Evolutionary conservation across 371 early-diverging fungal genomes (phyloP).

Genomic region (Quaeritorhiza haematococci): DNA sequence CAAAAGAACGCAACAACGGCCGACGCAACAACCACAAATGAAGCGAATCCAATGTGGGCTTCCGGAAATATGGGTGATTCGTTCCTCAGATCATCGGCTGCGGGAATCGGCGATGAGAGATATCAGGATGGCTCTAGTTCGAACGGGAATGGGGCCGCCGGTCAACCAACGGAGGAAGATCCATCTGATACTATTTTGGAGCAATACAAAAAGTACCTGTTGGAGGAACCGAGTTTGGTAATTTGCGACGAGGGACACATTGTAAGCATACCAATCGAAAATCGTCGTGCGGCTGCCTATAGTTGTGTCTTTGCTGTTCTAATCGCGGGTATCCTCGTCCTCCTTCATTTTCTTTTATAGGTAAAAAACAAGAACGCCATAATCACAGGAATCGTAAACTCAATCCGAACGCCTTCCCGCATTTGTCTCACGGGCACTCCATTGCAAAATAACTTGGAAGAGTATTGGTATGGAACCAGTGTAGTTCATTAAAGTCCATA

Average conservation of each 20-base stretch:
- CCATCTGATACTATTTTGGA: not conserved
- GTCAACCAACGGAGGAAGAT: conserved; percentile 3
- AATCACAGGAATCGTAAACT: conserved; percentile 36
- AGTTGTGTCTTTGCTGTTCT: too few species aligned
- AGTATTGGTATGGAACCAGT: conserved; percentile 35
- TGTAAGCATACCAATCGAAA: too few species aligned
- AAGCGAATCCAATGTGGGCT: not conserved
- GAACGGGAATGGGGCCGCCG: too few species aligned
- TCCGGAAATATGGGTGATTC: not conserved
- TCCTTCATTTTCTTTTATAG: conserved; percentile 9
- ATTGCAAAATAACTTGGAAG: conserved; percentile 72
- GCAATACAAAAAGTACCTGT: conserved; percentile 33
- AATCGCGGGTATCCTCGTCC: not conserved
- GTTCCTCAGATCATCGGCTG: not conserved
- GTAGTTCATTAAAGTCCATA: too few species aligned
- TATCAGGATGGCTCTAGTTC: too few species aligned
- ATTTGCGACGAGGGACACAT: conserved; percentile 84
- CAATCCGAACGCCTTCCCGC: conserved; percentile 52
- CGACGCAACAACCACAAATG: not conserved
- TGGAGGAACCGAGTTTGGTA: conserved; percentile 64
- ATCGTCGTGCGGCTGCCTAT: too few species aligned
- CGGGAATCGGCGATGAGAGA: too few species aligned
- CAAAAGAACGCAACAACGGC: not conserved
- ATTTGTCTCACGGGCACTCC: conserved; percentile 87
- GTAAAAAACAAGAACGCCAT: conserved; percentile 63